Conservation (phyloP, 371 early-diverging fungal species). For the Rhizopus delemar region DNA sequence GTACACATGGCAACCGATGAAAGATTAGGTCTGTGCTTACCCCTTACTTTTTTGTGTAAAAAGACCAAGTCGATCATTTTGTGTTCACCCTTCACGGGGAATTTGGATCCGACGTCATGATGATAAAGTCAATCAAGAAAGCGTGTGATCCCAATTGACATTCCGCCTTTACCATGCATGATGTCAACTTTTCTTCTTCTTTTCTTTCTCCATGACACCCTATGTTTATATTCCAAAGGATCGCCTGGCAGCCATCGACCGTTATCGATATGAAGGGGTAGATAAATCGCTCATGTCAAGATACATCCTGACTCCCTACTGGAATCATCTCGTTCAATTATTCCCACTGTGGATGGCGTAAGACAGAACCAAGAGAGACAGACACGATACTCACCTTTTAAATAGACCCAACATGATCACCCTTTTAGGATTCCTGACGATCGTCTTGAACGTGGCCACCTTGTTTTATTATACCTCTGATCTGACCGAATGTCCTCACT, state of each 20-base stretch:
- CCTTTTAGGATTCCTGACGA: conserved; percentile 86
- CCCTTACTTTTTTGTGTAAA: too few relatives aligned
- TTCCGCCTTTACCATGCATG: too few relatives aligned
- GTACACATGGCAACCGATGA: background rate
- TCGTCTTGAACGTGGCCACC: conserved; percentile 71
- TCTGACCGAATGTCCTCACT: conserved; percentile 79
- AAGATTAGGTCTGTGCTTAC: too few relatives aligned
- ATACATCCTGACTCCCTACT: conserved; percentile 87
- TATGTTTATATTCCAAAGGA: conserved; percentile 35
- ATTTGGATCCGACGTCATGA: too few relatives aligned
- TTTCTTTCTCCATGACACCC: conserved; percentile 20
- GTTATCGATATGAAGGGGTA: conserved; percentile 81
- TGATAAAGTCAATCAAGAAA: too few relatives aligned
- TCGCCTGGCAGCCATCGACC: conserved; percentile 60
- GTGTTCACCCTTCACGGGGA: too few relatives aligned
- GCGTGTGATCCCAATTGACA: too few relatives aligned
- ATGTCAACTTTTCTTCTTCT: background rate
- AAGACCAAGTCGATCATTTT: too few relatives aligned
- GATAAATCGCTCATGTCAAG: conserved; percentile 90
- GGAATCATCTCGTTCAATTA: conserved; percentile 83
- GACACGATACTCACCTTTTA: background rate
- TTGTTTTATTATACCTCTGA: conserved; percentile 76
- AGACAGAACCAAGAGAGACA: conserved; percentile 23
- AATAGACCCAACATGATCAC: conserved; percentile 97
- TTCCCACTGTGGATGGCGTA: conserved; percentile 93